A percentile compares a stretch with the other conserved stretches of the same genome.
phyloP scores from a whole-genome alignment of 306 rosid genomes.

The Fragaria ananassa region DNA sequence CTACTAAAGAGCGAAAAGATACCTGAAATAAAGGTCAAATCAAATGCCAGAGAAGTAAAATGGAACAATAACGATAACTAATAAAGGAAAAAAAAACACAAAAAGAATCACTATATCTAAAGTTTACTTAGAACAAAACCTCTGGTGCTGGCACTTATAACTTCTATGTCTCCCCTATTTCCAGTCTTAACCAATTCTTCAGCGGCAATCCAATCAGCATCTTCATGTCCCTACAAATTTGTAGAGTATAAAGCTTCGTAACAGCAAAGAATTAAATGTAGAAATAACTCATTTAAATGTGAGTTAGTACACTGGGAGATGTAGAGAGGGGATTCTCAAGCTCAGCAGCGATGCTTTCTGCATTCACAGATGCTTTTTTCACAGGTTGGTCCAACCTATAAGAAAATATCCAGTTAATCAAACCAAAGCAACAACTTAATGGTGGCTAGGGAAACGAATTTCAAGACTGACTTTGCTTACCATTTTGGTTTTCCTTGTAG shows the following conservation, averaged over 20 bases:
- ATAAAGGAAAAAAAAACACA: not conserved
- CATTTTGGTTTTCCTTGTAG: slow-evolving; percentile 66
- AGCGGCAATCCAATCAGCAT: slow-evolving; percentile 73
- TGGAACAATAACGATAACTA: slow-evolving; percentile 11
- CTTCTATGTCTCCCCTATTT: slow-evolving; percentile 67
- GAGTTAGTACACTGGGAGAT: slow-evolving; percentile 32
- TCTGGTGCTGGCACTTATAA: slow-evolving; percentile 70
- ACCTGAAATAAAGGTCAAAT: slow-evolving; percentile 54
- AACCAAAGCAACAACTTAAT: slow-evolving; percentile 27
- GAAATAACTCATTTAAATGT: slow-evolving; percentile 21
- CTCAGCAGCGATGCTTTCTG: slow-evolving; percentile 31
- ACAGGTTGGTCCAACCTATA: slow-evolving; percentile 56
- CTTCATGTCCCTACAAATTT: slow-evolving; percentile 51
- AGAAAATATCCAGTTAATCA: slow-evolving; percentile 26
- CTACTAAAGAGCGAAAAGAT: slow-evolving; percentile 80
- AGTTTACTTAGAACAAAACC: slow-evolving; percentile 82
- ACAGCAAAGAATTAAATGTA: slow-evolving; percentile 5
- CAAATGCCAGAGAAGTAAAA: slow-evolving; percentile 30
- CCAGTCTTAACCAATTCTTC: slow-evolving; percentile 53
- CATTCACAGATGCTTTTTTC: slow-evolving; percentile 33
- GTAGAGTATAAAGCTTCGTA: slow-evolving; percentile 4
- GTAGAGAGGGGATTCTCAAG: slow-evolving; percentile 31
- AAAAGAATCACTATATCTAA: not conserved
- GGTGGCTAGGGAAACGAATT: slow-evolving; percentile 21
- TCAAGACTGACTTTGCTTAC: slow-evolving; percentile 33